Evolutionary conservation across 2,329 filamentous ascomycete species (phyloP).

Genomic region (Stenocarpella maydis): DNA sequence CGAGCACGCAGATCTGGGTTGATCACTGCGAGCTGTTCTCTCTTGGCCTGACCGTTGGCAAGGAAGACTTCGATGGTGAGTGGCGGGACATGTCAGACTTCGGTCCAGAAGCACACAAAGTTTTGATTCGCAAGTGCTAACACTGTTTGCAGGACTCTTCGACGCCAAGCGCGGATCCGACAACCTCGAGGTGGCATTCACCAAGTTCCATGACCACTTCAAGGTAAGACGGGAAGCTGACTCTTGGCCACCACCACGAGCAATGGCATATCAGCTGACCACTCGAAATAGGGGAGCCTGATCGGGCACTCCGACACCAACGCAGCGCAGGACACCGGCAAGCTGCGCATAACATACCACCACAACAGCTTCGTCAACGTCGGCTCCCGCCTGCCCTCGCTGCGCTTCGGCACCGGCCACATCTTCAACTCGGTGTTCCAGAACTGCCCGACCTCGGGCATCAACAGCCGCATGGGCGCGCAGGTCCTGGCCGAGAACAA

Average conservation of each 20-base stretch:
- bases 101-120: fast-evolving
- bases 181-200: slow-evolving; percentile 50
- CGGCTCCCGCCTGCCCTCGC: slow-evolving; percentile 56
- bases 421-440: slow-evolving; percentile 49
- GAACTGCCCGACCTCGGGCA: slow-evolving; percentile 20
- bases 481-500: slow-evolving; percentile 31
- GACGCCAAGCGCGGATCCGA: slow-evolving; percentile 63
- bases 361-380: slow-evolving; percentile 57
- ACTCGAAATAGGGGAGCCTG: slow-evolving; percentile 48
- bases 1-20: slow-evolving; percentile 56
- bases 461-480: slow-evolving; percentile 32
- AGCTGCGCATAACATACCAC: slow-evolving; percentile 58
- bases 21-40: slow-evolving; percentile 62
- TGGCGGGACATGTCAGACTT: not conserved
- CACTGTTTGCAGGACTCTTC: slow-evolving; percentile 49
- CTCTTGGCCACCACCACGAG: not conserved
- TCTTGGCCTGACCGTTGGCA: slow-evolving; percentile 57
- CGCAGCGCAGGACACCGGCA: slow-evolving; percentile 48
- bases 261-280: not conserved
- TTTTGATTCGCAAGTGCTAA: not conserved
- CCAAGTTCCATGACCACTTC: slow-evolving; percentile 56
- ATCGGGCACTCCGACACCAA: slow-evolving; percentile 70
- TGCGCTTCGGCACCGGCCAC: slow-evolving; percentile 58
- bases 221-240: slow-evolving; percentile 50
- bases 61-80: slow-evolving; percentile 61